Evolutionary conservation across 2,329 filamentous ascomycete genomes (phyloP), one percentile per base, ranked within the genome.

Genomic region (Immersiporthe knoxdaviesiana): DNA sequence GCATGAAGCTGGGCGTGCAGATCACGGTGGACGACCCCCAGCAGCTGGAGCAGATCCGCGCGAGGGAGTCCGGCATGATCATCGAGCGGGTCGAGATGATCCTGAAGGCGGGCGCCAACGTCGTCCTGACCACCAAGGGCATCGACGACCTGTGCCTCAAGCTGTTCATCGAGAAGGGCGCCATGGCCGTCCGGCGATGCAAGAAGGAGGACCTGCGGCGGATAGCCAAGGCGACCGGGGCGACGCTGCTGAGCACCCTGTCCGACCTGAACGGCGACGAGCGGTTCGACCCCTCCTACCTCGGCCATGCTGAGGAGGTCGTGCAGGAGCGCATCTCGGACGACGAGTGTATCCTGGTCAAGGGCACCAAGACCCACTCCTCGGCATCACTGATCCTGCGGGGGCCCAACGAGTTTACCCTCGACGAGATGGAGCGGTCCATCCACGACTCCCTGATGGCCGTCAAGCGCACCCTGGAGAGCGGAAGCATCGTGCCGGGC

Each of bases 401-500:
- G 70, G 96, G 96, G 60, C 87, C 96, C 75, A 98, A 99, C 82
- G 96, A 99, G 81, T 98, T 92, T 83, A 93, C 93, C 71, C 89
- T 99, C 39, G 96, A 99, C 77, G 96, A 99, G 86, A 99, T 98
- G 95, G 96, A 99, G 86, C 92, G 96, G 73, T 98, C 96, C 1
- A 90, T 99, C 24, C 96, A 99, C 83, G 96, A 99, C 82, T 97
- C 95, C 18, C 87, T 99, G 61, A 97, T 93, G 74, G 96, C 96
- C 61, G 94, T 99, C 73, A 99, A 99, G 90, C 90, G 96, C 75
- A 97, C 96, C 3, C 86, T 99, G 10, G 96, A 99, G 84, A 97
- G 93, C 77, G 96, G 96, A 76, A 94, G 92, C 82, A 97, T 99
- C 74, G 96, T 99, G 52, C 96, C 96, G 21, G 96, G 96, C 74